phyloP scores from a whole-genome alignment of 2,329 filamentous ascomycete genomes.

The Arachnomyces sp. region DNA sequence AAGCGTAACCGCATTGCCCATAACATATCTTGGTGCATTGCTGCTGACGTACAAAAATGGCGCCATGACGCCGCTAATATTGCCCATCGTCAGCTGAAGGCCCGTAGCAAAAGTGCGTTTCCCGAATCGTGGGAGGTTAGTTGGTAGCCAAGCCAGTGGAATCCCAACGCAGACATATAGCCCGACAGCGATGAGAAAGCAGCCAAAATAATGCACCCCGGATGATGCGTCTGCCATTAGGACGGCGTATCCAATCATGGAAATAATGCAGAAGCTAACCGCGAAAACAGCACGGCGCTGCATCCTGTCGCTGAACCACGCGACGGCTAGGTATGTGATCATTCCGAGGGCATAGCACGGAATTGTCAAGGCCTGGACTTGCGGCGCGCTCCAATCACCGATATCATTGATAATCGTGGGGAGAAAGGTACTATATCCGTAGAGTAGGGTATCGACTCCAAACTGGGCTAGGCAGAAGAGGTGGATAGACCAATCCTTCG shows the following conservation, averaged over 20 bases:
- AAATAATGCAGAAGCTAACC: constrained; percentile 55
- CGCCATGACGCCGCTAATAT: constrained; percentile 64
- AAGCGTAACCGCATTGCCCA: constrained; percentile 56
- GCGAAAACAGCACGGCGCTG: constrained; percentile 61
- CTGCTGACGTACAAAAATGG: constrained; percentile 48
- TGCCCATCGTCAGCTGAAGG: constrained; percentile 63
- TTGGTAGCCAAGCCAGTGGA: constrained; percentile 52
- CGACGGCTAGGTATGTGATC: constrained; percentile 58
- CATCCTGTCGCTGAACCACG: constrained; percentile 59
- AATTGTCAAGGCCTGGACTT: constrained; percentile 69
- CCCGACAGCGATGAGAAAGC: constrained; percentile 67
- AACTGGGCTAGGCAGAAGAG: constrained; percentile 63
- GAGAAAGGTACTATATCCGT: constrained; percentile 70
- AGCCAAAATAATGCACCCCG: constrained; percentile 66
- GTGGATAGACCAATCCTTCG: constrained; percentile 71
- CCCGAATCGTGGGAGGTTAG: constrained; percentile 65
- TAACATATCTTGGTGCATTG: constrained; percentile 52
- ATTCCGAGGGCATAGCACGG: constrained; percentile 70
- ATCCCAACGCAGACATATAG: constrained; percentile 56
- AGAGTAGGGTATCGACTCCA: constrained; percentile 67
- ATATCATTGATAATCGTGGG: constrained; percentile 70
- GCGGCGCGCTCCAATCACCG: constrained; percentile 54
- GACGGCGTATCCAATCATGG: constrained; percentile 62
- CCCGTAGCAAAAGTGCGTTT: constrained; percentile 67
- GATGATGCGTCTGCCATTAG: constrained; percentile 54